These are phyloP conservation scores for Phyllosticta paracitricarpa DNA, from an alignment of 2,329 filamentous ascomycete species.

Conservation along the genomic window DNA sequence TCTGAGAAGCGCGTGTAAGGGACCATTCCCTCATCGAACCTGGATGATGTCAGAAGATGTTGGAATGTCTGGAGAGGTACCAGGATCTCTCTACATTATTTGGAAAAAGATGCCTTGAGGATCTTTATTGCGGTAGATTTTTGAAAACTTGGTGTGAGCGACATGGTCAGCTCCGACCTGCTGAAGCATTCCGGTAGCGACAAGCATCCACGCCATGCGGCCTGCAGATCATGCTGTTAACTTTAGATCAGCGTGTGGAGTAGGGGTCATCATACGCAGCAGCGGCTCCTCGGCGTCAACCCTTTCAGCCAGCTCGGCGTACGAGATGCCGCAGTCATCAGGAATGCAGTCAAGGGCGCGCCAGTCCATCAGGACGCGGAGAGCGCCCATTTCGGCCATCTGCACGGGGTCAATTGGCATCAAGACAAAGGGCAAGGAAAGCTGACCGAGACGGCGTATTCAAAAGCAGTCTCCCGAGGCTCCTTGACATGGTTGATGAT, in stretches of 20 bases:
- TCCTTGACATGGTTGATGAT: conserved; percentile 8
- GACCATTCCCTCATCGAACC: conserved; percentile 2
- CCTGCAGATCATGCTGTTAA: not conserved
- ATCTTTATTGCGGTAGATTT: not conserved
- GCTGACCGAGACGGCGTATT: not conserved
- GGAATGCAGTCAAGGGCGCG: conserved; percentile 6
- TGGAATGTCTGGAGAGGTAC: too few relatives aligned
- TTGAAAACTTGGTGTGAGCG: conserved; percentile 6
- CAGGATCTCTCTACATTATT: not conserved
- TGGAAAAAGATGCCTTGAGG: conserved; percentile 6
- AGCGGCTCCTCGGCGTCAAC: conserved; percentile 5
- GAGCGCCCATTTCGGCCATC: conserved; percentile 5
- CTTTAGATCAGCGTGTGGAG: not conserved
- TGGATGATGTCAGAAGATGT: not conserved
- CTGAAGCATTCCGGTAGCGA: conserved; percentile 1
- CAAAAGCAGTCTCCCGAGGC: conserved; percentile 3
- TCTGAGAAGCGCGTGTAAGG: not conserved
- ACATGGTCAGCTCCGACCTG: conserved; percentile 1
- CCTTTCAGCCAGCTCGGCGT: conserved; percentile 1
- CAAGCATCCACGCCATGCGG: conserved; percentile 7
- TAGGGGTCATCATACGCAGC: not conserved
- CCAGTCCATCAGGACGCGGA: conserved; percentile 7
- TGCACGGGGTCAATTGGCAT: not conserved
- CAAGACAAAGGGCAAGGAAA: not conserved
- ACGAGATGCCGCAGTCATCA: not conserved